phyloP scores from a whole-genome alignment of 2,329 filamentous ascomycete species.

The Colletotrichum orchidophilum region DNA sequence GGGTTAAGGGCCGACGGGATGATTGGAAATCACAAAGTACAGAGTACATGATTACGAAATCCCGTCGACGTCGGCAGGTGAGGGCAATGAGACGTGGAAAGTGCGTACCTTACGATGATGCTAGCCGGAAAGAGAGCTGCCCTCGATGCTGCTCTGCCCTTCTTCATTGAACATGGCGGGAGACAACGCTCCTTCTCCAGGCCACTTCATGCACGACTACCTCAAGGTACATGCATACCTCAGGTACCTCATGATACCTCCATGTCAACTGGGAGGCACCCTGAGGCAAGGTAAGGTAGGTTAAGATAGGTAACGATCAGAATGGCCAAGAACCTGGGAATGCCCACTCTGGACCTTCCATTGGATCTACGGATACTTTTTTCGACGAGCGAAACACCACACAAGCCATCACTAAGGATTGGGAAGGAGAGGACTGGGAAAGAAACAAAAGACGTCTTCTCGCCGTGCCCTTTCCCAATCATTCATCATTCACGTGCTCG shows the following conservation, averaged over 20 bases:
- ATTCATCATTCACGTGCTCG: not conserved
- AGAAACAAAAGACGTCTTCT: not conserved
- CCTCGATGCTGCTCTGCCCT: not conserved
- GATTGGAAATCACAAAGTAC: not conserved
- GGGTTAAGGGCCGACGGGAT: not conserved
- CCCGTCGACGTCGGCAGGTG: not conserved
- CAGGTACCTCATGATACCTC: too few relatives aligned
- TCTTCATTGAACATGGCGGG: not conserved
- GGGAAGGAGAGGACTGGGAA: not conserved
- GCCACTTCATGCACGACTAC: not conserved
- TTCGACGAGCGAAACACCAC: not conserved
- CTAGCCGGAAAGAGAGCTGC: not conserved
- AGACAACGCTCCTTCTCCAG: not conserved
- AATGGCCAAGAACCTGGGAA: not conserved
- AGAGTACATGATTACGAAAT: not conserved
- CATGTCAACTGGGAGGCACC: too few relatives aligned
- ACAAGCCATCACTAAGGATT: not conserved
- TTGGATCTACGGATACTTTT: not conserved
- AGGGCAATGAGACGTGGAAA: not conserved
- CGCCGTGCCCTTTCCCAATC: not conserved
- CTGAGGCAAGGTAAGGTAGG: too few relatives aligned
- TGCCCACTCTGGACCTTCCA: constrained; percentile 15
- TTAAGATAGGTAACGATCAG: constrained; percentile 6
- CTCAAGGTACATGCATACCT: not conserved
- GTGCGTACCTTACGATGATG: not conserved